Evolutionary conservation across 805 yeast species (phyloP).

Genomic region (Vanderwaltozyma verrucispora): DNA sequence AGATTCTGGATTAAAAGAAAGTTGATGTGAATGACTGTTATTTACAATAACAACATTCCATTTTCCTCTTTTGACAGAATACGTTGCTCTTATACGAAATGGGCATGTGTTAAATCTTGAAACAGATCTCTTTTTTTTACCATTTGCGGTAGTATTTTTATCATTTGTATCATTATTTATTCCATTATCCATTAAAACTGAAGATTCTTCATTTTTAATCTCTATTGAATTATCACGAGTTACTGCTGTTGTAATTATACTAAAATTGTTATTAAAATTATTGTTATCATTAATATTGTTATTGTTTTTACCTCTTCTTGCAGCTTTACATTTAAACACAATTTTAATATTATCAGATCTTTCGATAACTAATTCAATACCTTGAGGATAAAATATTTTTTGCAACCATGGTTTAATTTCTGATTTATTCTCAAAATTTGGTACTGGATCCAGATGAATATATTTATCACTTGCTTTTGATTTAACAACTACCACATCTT

Average conservation of each 20-base stretch:
- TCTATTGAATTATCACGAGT: too few relatives aligned
- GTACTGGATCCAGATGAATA: constrained; percentile 30
- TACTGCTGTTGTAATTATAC: neutral
- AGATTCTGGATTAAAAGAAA: constrained; percentile 28
- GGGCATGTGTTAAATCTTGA: constrained; percentile 41
- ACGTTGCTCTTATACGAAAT: constrained; percentile 55
- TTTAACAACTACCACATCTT: neutral
- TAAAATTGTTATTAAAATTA: neutral
- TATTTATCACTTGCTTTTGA: constrained; percentile 12
- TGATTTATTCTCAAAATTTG: constrained; percentile 33
- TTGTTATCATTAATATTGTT: neutral
- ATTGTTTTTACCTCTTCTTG: constrained; percentile 19
- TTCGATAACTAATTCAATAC: constrained; percentile 50
- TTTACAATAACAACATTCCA: constrained; percentile 57
- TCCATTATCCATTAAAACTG: too few relatives aligned
- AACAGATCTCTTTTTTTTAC: constrained; percentile 23
- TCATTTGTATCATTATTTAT: neutral
- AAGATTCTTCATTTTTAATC: too few relatives aligned
- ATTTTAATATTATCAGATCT: constrained; percentile 51
- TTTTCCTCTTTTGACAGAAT: constrained; percentile 37
- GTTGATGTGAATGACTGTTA: constrained; percentile 48
- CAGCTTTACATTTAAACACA: constrained; percentile 49
- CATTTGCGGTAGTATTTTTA: too few relatives aligned
- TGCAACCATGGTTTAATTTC: constrained; percentile 57
- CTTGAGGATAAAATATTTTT: constrained; percentile 36